phyloP scores from a whole-genome alignment of 1,139 yeast species.

The Scheffersomyces parashehatae region DNA sequence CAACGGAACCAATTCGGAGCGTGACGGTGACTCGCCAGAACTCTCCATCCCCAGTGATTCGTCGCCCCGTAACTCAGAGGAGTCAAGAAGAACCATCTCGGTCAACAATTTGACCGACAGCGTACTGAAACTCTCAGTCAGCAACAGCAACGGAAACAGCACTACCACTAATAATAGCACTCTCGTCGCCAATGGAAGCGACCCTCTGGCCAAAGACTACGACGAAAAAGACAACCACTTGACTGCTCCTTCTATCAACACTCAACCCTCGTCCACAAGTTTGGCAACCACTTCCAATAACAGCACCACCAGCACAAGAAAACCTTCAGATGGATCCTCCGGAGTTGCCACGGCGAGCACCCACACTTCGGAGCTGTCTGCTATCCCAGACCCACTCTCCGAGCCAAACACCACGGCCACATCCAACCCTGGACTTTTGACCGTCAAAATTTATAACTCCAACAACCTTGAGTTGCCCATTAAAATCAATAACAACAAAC shows the following conservation, averaged over 20 bases:
- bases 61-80: slow-evolving; percentile 26
- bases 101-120: slow-evolving; percentile 25
- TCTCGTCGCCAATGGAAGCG: too few species aligned
- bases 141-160: slow-evolving; percentile 6
- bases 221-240: slow-evolving; percentile 1
- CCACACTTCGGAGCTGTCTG: slow-evolving; percentile 4
- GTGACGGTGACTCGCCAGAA: slow-evolving; percentile 18
- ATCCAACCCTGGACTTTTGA: slow-evolving; percentile 63
- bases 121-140: slow-evolving; percentile 28
- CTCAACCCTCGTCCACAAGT: slow-evolving; percentile 8
- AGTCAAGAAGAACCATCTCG: slow-evolving; percentile 28
- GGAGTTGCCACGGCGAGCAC: slow-evolving; percentile 1
- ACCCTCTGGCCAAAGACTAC: slow-evolving; percentile 1
- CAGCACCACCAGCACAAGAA: not conserved
- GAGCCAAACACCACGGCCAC: slow-evolving; percentile 7
- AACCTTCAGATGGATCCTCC: too few species aligned
- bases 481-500: slow-evolving; percentile 52
- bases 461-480: slow-evolving; percentile 64
- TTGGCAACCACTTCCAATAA: slow-evolving; percentile 4
- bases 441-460: slow-evolving; percentile 68
- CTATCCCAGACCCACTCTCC: not conserved
- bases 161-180: not conserved
- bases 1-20: slow-evolving; percentile 6
- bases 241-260: not conserved
- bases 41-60: slow-evolving; percentile 9